A percentile compares a stretch with the other conserved stretches of the same genome.
Evolutionary conservation across 2,329 filamentous ascomycete genomes (phyloP).

Genomic region (Penicillium decumbens): DNA sequence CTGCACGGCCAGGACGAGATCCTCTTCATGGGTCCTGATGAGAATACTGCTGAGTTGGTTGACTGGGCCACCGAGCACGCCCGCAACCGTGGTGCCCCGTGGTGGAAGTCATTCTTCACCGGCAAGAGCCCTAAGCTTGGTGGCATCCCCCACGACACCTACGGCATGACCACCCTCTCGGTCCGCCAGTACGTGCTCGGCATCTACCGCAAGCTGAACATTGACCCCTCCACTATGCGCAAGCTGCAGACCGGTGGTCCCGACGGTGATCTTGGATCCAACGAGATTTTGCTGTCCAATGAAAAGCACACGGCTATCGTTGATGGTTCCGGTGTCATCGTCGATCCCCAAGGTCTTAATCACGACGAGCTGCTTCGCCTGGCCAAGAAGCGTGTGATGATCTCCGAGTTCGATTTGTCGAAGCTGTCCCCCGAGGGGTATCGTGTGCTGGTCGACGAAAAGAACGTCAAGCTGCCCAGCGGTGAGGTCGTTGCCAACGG

Average conservation of each 20-base stretch:
- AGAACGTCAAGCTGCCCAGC: constrained; percentile 76
- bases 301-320: constrained; percentile 95
- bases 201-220: constrained; percentile 91
- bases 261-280: constrained; percentile 93
- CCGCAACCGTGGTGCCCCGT: constrained; percentile 76
- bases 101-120: constrained; percentile 99
- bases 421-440: constrained; percentile 88
- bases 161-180: constrained; percentile 96
- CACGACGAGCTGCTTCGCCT: constrained; percentile 76
- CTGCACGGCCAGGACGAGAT: constrained; percentile 94
- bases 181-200: constrained; percentile 94
- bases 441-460: constrained; percentile 86
- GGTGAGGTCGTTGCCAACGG: constrained; percentile 88
- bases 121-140: constrained; percentile 95
- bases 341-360: constrained; percentile 86
- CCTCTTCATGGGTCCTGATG: constrained; percentile 95
- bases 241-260: constrained; percentile 98
- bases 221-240: constrained; percentile 76
- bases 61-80: constrained; percentile 99
- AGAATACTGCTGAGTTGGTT: constrained; percentile 96
- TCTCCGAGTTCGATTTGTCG: constrained; percentile 74
- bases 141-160: constrained; percentile 91
- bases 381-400: constrained; percentile 83
- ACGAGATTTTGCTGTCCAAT: constrained; percentile 92
- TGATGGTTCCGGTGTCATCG: constrained; percentile 92